Conservation (phyloP, 2,329 filamentous ascomycete genomes). For the Beauveria medogensis region DNA sequence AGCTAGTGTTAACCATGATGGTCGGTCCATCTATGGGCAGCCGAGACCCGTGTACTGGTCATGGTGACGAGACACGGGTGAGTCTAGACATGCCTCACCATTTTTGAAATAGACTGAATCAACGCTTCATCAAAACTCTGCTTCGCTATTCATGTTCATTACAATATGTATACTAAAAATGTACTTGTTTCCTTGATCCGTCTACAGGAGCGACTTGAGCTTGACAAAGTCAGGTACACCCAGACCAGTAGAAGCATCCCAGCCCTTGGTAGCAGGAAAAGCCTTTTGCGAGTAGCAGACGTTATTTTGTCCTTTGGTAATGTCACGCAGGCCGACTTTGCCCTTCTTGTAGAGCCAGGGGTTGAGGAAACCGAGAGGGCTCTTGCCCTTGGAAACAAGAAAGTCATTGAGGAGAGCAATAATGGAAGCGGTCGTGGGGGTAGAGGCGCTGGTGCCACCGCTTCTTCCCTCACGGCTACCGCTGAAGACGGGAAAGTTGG, state of each 20-base stretch:
- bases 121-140: background rate
- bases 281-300: constrained; percentile 12
- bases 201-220: constrained; percentile 2
- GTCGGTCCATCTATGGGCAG: no score
- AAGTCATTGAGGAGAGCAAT: constrained; percentile 37
- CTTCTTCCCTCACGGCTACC: background rate
- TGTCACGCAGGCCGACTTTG: constrained; percentile 16
- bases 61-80: no score
- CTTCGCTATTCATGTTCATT: background rate
- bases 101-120: no score
- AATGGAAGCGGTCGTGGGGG: constrained; percentile 33
- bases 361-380: constrained; percentile 36
- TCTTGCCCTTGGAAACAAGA: constrained; percentile 25
- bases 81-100: no score
- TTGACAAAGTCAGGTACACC: constrained; percentile 11
- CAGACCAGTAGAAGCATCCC: constrained; percentile 18
- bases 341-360: constrained; percentile 28
- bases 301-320: constrained; percentile 14
- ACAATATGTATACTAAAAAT: background rate
- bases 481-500: constrained; percentile 1
- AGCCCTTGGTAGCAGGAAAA: constrained; percentile 14
- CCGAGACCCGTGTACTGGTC: no score
- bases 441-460: constrained; percentile 25
- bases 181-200: background rate
- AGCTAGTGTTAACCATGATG: no score